Percentiles rank a stretch among this genome's conserved stretches.
phyloP scores from a whole-genome alignment of 306 rosid species.

The Vigna reflexopilosa region DNA sequence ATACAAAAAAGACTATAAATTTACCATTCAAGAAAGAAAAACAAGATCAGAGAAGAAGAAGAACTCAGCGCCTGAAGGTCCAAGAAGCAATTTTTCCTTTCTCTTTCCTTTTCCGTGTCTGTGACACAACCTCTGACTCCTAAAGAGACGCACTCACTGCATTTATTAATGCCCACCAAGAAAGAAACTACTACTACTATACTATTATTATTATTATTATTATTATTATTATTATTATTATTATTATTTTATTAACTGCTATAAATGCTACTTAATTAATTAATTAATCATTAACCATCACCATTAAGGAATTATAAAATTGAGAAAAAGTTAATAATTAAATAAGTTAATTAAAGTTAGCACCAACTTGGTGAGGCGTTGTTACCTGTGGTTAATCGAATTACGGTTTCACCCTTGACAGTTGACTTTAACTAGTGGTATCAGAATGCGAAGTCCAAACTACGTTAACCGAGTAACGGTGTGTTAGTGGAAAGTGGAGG shows the following conservation, averaged over 20 bases:
- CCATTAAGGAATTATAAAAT: background rate
- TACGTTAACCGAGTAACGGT: background rate
- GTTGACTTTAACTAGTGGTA: conserved; percentile 6
- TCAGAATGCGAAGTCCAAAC: conserved; percentile 5
- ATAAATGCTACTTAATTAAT: conserved; percentile 28
- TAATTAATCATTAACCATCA: background rate
- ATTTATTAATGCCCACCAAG: conserved; percentile 61
- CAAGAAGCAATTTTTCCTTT: conserved; percentile 37
- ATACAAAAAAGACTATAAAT: conserved; percentile 17
- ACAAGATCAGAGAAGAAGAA: conserved; percentile 34
- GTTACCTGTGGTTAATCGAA: background rate
- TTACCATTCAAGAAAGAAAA: conserved; percentile 6
- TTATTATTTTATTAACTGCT: background rate
- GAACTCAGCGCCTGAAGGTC: conserved; percentile 45
- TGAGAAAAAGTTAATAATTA: background rate
- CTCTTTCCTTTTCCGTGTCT: conserved; percentile 33
- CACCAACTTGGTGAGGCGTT: conserved; percentile 2
- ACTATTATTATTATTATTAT: background rate
- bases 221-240: too few relatives aligned
- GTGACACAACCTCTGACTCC: conserved; percentile 41
- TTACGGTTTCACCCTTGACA: background rate
- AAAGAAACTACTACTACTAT: conserved; percentile 28
- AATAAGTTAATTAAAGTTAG: background rate
- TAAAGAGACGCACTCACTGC: conserved; percentile 52
- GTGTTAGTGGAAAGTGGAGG: background rate